Evolutionary conservation across 2,329 filamentous ascomycete genomes (phyloP).

Genomic region (Penicillium griseofulvum): DNA sequence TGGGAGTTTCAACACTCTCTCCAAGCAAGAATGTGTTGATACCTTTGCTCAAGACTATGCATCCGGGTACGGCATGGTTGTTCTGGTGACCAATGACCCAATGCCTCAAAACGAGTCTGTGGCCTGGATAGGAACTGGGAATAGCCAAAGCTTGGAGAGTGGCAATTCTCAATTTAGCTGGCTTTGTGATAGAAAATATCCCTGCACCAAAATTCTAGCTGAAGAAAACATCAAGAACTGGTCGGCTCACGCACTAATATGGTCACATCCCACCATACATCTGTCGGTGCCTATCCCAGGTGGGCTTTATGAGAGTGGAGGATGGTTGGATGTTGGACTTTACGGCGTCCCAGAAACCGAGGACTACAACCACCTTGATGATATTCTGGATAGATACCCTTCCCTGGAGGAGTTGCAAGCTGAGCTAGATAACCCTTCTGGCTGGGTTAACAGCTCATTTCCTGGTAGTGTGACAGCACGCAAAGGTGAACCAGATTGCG

Average conservation of each 20-base stretch:
- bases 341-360: not conserved
- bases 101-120: not conserved
- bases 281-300: not conserved
- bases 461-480: not conserved
- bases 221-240: not conserved
- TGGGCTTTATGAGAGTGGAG: not conserved
- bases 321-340: not conserved
- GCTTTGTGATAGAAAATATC: not conserved
- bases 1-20: not conserved
- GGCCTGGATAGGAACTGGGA: not conserved
- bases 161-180: not conserved
- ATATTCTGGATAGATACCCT: not conserved
- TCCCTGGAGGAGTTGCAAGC: not conserved
- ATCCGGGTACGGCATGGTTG: not conserved
- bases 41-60: not conserved
- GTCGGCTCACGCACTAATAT: not conserved
- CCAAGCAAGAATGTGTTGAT: not conserved
- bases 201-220: not conserved
- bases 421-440: not conserved
- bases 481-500: not conserved
- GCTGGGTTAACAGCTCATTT: not conserved
- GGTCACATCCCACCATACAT: not conserved
- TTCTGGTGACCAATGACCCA: not conserved
- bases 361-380: not conserved
- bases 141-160: not conserved